Evolutionary conservation across 2,329 filamentous ascomycete genomes (phyloP).

Genomic region (Phialocephala sp.): DNA sequence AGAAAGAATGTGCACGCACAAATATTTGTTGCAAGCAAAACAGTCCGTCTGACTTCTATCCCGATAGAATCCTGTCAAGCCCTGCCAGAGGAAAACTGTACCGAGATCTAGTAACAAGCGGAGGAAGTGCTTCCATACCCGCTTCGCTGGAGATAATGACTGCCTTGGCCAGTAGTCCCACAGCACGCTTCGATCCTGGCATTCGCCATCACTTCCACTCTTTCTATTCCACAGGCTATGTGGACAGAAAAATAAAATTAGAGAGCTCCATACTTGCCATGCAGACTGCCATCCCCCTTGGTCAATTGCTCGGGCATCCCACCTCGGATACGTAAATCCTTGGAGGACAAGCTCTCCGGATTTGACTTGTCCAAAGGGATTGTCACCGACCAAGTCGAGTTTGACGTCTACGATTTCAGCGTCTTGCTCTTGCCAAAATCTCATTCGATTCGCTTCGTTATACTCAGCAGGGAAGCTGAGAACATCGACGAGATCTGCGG

Average conservation of each 20-base stretch:
- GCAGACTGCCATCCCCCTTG: not conserved
- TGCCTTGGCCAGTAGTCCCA: conserved; percentile 19
- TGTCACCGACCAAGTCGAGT: not conserved
- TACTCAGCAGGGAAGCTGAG: conserved; percentile 11
- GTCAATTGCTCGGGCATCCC: conserved; percentile 9
- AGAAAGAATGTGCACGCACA: conserved; percentile 17
- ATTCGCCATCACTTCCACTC: not conserved
- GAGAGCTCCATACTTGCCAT: conserved; percentile 4
- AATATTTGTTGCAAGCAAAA: conserved; percentile 15
- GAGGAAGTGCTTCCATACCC: conserved; percentile 10
- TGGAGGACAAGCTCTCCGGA: conserved; percentile 6
- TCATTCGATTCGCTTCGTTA: conserved; percentile 2
- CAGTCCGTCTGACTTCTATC: conserved; percentile 6
- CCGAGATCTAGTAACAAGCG: conserved; percentile 7
- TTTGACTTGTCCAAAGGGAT: conserved; percentile 13
- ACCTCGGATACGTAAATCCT: conserved; percentile 14
- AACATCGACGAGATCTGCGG: not conserved
- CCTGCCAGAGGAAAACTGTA: conserved; percentile 3
- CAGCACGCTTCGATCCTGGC: not conserved
- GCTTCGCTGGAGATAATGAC: not conserved
- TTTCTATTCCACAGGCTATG: conserved; percentile 17
- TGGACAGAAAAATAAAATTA: conserved; percentile 9
- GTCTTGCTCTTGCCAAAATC: conserved; percentile 17
- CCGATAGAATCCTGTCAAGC: conserved; percentile 5
- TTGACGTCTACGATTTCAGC: conserved; percentile 7